Evolutionary conservation across 257 asterid genomes (phyloP), one percentile per base, ranked within the genome.

Genomic region (Datura wrightii): DNA sequence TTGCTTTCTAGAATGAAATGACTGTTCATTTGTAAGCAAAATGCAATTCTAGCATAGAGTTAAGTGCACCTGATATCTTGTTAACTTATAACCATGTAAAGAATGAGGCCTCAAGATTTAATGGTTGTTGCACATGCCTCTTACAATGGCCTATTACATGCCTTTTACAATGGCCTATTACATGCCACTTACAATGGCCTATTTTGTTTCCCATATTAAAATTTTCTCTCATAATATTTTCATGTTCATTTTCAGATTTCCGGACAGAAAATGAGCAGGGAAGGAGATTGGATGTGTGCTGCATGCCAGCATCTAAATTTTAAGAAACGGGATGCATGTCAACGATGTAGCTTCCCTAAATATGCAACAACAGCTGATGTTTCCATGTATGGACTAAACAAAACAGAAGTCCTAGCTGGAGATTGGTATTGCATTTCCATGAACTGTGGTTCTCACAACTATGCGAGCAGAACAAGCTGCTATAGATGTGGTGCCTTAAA

Each of bases 221-320:
- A 39, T 67, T 41, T 71, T 1, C 53, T 70, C 37, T 71, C 55
- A 71, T 18, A 42, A 71, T 42, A 0, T n/a, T 42, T 42, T 42
- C 10, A 42, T 42, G 55, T n/a, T 71, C 55, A 71, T 0, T 71
- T 71, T 1, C 54, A 71, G 37, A 18, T 71, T 39, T 39, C 46
- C 31, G 0, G 14, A 42, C 5, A 42, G 55, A 71, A 70, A 71
- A 71, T 71, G 55, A 71, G 18, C 18, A 44, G 34, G 34, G 78
- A 90, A 92, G 98, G 87, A 71, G 37, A 71, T 42, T 71, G 79
- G 98, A 90, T 91, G 93, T 94, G 99, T 66, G 91, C 89, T 8
- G 95, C 98, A 67, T 95, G 99, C 91, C 97, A 93, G 53, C 97
- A 95, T 85, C 55, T 89, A 10, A 95, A 94, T 65, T 94, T 95